Base-by-base conservation (phyloP, 805 yeast genomes). In the Myxozyma monticola region DNA sequence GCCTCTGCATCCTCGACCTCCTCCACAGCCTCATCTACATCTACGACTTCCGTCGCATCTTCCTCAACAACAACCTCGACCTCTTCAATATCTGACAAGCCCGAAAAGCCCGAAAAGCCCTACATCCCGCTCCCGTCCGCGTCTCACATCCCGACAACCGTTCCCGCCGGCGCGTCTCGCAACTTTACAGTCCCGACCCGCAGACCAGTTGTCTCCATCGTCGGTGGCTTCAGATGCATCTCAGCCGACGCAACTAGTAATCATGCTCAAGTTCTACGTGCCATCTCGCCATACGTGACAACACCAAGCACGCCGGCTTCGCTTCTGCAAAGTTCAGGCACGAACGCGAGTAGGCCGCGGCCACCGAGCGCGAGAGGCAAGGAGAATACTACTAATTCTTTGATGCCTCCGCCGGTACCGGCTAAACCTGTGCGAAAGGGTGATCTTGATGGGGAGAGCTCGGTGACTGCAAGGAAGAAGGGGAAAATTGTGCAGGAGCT, bases 401-500 rank as follows among this genome's bases (percentile, higher is more conserved):
- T 29, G 46, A 29, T 21, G 22, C 50, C 46, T 17, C 51, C 51
- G n/a, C 21, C 36, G 14, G 31, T 48, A 18, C 54, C 54, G 14
- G 34, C 42, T 12, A 46, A 49, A 26, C 31, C 39, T 14, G 28
- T 29, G 24, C 17, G 26, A 18, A 28, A 31, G 22, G 26, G 30
- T 18, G 20, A 35, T 12, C 9, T 18, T 2, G 34, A 8, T 5
- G 20, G 26, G 34, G 39, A 26, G 1, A 24, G 21, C 15, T 14
- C 18, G 9, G 35, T 12, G 26, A 37, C 25, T 14, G 42, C 48
- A 17, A 25, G 59, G 40, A 53, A 50, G 34, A 48, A 49, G 24
- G 61, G 61, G 14, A 37, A 42, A 43, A 35, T 57, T 28, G 58
- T 57, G n/a, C 54, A 57, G 40, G 56, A 57, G 31, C 45, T 57